These are phyloP conservation scores for Leccinum rimulosum DNA, from an alignment of 768 basidiomycete genomes.

Conservation along the genomic window DNA sequence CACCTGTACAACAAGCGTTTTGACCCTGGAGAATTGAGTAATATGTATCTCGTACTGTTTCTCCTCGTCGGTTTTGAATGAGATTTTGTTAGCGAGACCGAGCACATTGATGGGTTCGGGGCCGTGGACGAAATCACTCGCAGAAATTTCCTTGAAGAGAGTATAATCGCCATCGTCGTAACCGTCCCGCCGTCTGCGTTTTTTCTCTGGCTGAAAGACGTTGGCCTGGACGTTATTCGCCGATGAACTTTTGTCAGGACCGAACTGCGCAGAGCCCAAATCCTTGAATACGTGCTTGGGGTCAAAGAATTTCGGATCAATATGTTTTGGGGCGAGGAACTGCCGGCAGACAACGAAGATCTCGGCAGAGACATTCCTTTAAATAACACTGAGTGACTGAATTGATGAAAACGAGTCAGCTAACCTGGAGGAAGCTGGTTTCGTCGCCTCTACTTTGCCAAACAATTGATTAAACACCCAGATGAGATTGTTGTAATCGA, in stretches of 20 bases:
- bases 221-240: slow-evolving; percentile 76
- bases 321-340: slow-evolving; percentile 90
- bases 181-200: slow-evolving; percentile 87
- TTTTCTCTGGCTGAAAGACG: slow-evolving; percentile 98
- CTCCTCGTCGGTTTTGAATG: slow-evolving; percentile 81
- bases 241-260: slow-evolving; percentile 50
- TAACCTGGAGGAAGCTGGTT: slow-evolving; percentile 94
- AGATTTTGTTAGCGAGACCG: slow-evolving; percentile 73
- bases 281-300: slow-evolving; percentile 98
- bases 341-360: slow-evolving; percentile 98
- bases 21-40: background rate
- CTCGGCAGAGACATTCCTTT: slow-evolving; percentile 96
- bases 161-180: slow-evolving; percentile 95
- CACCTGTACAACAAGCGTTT: slow-evolving; percentile 48
- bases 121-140: slow-evolving; percentile 66
- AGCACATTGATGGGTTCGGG: slow-evolving; percentile 77
- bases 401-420: slow-evolving; percentile 10
- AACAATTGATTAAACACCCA: slow-evolving; percentile 99
- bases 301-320: slow-evolving; percentile 98
- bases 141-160: slow-evolving; percentile 72
- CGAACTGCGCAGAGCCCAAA: slow-evolving; percentile 47
- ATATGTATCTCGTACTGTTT: slow-evolving; percentile 51
- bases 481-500: slow-evolving; percentile 96
- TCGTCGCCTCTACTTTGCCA: slow-evolving; percentile 95
- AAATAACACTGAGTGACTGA: background rate